Base-by-base conservation (phyloP, 805 yeast species). In the Sporopachydermia lactativora region DNA sequence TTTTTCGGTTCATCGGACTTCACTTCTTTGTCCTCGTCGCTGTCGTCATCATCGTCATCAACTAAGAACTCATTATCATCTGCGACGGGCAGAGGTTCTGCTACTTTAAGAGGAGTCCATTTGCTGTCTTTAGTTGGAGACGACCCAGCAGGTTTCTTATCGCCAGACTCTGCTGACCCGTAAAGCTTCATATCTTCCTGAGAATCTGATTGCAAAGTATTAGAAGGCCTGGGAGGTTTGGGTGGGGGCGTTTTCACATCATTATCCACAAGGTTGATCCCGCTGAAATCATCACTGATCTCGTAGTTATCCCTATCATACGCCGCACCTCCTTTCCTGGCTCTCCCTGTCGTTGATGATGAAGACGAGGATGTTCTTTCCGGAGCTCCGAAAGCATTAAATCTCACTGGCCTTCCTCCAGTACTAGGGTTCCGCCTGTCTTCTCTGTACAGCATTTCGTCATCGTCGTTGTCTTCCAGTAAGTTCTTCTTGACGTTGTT, bases 401-500 rank as follows among this genome's bases (percentile, higher is more conserved):
- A 48, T 42, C 18, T 17, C 36, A 34, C 37, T 42, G 36, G 41
- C 31, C 43, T 24, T 24, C 37, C 36, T 41, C 36, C 37, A 41
- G n/a, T 35, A 18, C 43, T 49, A 18, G 17, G 18, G 36, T 42
- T 40, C 19, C 42, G 38, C 17, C 44, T 41, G 39, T 54, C 52
- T 47, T 49, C 50, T n/a, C n/a, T n/a, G n/a, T n/a, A n/a, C 15
- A 41, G 37, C 36, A 16, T 19, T 13, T 47, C 52, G 18, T 55
- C 60, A 35, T 71, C 65, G 11, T 68, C 69, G 5, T 69, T 67
- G 19, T 43, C 47, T 36, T 49, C 57, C 42, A 47, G 52, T 46
- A 56, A 45, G 50, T 66, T 71, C 62, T 74, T 75, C 19, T 77
- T 69, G 43, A 83, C 53, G 13, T 77, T 82, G 45, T 73, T 73